These are phyloP conservation scores for Aspergillus pseudonomiae DNA, from an alignment of 2,329 filamentous ascomycete species.

Conservation along the genomic window DNA sequence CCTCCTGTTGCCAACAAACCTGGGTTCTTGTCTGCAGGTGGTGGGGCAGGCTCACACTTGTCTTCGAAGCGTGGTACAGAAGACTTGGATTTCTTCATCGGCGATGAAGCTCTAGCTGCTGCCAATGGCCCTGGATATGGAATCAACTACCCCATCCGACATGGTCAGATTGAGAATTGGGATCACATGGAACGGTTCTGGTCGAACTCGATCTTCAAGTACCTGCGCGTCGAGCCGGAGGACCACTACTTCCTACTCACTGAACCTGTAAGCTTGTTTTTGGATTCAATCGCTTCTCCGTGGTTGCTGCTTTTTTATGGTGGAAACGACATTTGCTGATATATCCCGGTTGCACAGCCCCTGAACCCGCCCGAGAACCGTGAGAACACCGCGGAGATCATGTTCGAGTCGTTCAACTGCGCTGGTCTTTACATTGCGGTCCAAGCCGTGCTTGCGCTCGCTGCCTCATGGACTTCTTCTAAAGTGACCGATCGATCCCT, in stretches of 20 bases:
- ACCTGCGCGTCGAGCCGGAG: constrained; percentile 94
- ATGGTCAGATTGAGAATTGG: constrained; percentile 99
- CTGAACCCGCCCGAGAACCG: constrained; percentile 98
- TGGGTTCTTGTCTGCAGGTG: constrained; percentile 88
- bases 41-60: constrained; percentile 79
- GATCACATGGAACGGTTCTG: constrained; percentile 99
- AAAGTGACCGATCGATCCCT: constrained; percentile 96
- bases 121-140: constrained; percentile 88
- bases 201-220: constrained; percentile 99
- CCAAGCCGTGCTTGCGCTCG: constrained; percentile 92
- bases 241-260: constrained; percentile 98
- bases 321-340: neutral
- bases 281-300: neutral
- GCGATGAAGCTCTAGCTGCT: constrained; percentile 89
- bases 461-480: constrained; percentile 97
- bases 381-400: constrained; percentile 98
- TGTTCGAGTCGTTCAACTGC: constrained; percentile 99
- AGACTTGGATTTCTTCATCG: constrained; percentile 98
- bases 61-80: constrained; percentile 94
- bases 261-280: constrained; percentile 71
- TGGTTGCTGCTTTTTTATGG: neutral
- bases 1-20: constrained; percentile 93
- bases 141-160: constrained; percentile 94
- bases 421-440: constrained; percentile 98
- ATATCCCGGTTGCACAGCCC: constrained; percentile 59